Evolutionary conservation across 129 eudicot species (phyloP), one percentile per base, ranked within the genome.

Genomic region (Pseudognaphalium luteoalbum): DNA sequence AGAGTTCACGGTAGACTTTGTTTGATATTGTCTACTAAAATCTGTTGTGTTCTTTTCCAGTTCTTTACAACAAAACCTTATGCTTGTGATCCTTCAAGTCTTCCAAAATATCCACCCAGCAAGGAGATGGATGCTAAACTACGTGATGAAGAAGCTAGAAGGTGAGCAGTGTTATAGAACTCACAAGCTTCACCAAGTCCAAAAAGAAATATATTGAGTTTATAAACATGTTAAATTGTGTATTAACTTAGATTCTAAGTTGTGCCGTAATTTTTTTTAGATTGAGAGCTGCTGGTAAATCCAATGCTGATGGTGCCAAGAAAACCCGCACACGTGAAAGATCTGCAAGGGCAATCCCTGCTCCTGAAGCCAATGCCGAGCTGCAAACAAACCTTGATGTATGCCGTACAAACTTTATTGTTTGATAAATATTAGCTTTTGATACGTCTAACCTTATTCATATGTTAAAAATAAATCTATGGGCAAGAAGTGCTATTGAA

Each of bases 71-170:
- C 98, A 47, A 82, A 86, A 82, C 98, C 98, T 33, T 89, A 86
- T 74, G 98, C 96, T 20, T 92, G 98, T 80, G 96, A 92, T 32
- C 98, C 98, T 68, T 87, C 94, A 64, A 90, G 90, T 82, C 93
- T 92, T 76, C 98, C 98, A 30, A 92, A 89, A 73, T 92, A 92
- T 83, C 98, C 98, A 81, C 98, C 98, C 4, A 92, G 87, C 82
- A 92, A 92, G 85, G 98, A 92, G 86, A 92, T 92, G 93, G 98
- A 92, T 83, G 98, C 96, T 64, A 92, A 89, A 81, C 81, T 91
- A 61, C 93, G 98, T 3, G 98, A 89, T 77, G 96, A 92, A 84
- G 96, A 89, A 84, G 91, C 98, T 69, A 74, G 98, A 90, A 92
- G 98, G 98, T 92, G 41, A 76, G 87, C 61, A 16, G 79, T 60